phyloP scores from a whole-genome alignment of 2,329 filamentous ascomycete genomes.

The Monosporascus ibericus region DNA sequence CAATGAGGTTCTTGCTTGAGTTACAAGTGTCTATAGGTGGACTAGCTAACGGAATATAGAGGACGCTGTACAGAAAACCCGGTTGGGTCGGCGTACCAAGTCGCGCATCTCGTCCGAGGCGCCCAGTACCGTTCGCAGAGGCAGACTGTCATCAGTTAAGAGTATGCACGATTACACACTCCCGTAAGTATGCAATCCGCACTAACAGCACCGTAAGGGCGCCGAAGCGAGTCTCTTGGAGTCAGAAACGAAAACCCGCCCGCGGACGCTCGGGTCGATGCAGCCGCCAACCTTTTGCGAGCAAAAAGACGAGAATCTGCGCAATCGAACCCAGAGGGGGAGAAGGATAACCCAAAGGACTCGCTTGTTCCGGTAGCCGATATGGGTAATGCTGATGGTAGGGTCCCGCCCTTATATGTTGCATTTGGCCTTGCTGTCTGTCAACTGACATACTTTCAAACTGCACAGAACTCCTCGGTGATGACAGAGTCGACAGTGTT shows the following conservation, averaged over 20 bases:
- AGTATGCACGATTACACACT: not conserved
- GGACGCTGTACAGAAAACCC: constrained; percentile 12
- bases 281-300: constrained; percentile 9
- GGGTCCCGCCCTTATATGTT: not conserved
- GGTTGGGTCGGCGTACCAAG: constrained; percentile 11
- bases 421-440: not conserved
- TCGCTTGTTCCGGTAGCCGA: constrained; percentile 19
- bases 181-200: not conserved
- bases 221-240: constrained; percentile 13
- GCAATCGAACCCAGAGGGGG: constrained; percentile 5
- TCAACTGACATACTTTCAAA: not conserved
- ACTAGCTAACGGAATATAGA: constrained; percentile 11
- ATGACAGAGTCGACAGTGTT: not conserved
- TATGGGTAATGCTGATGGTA: constrained; percentile 21
- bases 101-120: constrained; percentile 18
- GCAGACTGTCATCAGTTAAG: constrained; percentile 9
- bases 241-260: constrained; percentile 5
- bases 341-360: constrained; percentile 5
- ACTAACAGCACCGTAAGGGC: constrained; percentile 11
- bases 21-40: not conserved
- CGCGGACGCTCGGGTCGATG: constrained; percentile 9
- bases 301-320: constrained; percentile 12
- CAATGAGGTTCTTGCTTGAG: not conserved
- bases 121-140: constrained; percentile 13
- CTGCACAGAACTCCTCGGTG: constrained; percentile 3